Base-by-base conservation (phyloP, 441 rosid species). In the Jatropha multifida region DNA sequence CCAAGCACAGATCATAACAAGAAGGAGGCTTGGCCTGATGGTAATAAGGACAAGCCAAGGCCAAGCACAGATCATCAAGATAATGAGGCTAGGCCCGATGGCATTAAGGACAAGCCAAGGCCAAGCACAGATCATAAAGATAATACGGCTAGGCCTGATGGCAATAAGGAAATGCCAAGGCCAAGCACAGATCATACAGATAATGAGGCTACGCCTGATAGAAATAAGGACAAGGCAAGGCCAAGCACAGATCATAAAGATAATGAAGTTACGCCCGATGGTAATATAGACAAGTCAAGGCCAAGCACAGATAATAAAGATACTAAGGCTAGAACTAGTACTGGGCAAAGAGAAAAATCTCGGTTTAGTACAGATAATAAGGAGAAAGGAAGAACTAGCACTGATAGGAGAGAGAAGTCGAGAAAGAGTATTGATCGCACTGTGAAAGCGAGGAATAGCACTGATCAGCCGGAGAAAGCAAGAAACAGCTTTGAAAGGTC, bases 401-500 rank as follows among this genome's bases (percentile, higher is more conserved):
- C 78, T 23, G 94, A 92, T 69, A 85, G 73, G 18, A 85, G 87
- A 80, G 94, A 91, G 7, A 84, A 79, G 76, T 77, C 86, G 27
- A 86, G 91, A 75, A 89, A 79, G 75, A 92, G 88, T 71, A 42
- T 87, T 23, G 92, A 90, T 71, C 79, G 75, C 38, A 55, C 72
- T 6, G 89, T 72, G 13, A 90, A 83, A 82, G 76, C 81, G 14
- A 87, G 93, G 75, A 87, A 84, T 76, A 83, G 84, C 74, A 81
- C 81, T 60, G 93, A 88, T 66, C 93, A 74, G 75, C 86, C 85
- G 12, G 97, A 88, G 82, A 90, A 77, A 83, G 88, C 85, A 9
- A 87, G 98, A 77, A 91, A 89, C 72, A 94, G 98, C 82, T 83
- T 94, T 51, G 97, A 94, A 81, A 84, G 98, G 98, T 94, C 58